phyloP scores from a whole-genome alignment of 179 eudicot species.

The Heliamphora pulchella region DNA sequence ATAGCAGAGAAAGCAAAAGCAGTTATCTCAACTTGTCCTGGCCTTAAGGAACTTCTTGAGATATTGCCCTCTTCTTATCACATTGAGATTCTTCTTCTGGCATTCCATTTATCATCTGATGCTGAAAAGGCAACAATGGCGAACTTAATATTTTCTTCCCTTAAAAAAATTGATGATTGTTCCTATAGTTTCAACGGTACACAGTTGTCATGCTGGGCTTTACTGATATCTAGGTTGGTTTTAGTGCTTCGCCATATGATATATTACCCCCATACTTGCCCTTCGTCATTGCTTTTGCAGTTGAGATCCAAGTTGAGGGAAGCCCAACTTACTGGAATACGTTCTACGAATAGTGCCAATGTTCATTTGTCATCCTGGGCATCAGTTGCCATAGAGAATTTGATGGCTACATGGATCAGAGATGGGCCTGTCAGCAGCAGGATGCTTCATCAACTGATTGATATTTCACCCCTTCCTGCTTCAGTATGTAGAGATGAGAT shows the following conservation, averaged over 20 bases:
- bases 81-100: conserved; percentile 83
- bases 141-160: conserved; percentile 44
- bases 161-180: conserved; percentile 40
- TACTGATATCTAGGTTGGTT: conserved; percentile 74
- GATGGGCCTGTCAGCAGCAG: conserved; percentile 37
- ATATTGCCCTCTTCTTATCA: conserved; percentile 78
- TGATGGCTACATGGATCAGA: conserved; percentile 34
- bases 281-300: conserved; percentile 64
- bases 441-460: conserved; percentile 69
- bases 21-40: conserved; percentile 33
- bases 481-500: conserved; percentile 36
- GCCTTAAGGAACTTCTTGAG: conserved; percentile 45
- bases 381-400: conserved; percentile 43
- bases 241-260: conserved; percentile 81
- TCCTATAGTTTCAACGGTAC: conserved; percentile 31
- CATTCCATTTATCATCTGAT: conserved; percentile 85
- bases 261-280: conserved; percentile 65
- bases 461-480: conserved; percentile 66
- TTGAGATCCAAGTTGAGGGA: conserved; percentile 69
- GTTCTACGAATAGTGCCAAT: conserved; percentile 26
- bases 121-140: conserved; percentile 58
- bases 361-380: conserved; percentile 52
- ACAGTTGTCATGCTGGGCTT: conserved; percentile 78
- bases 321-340: conserved; percentile 35
- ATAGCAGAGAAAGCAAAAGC: conserved; percentile 51